These are phyloP conservation scores for Amphicarpaea edgeworthii DNA, from an alignment of 306 rosid species.

Conservation along the genomic window DNA sequence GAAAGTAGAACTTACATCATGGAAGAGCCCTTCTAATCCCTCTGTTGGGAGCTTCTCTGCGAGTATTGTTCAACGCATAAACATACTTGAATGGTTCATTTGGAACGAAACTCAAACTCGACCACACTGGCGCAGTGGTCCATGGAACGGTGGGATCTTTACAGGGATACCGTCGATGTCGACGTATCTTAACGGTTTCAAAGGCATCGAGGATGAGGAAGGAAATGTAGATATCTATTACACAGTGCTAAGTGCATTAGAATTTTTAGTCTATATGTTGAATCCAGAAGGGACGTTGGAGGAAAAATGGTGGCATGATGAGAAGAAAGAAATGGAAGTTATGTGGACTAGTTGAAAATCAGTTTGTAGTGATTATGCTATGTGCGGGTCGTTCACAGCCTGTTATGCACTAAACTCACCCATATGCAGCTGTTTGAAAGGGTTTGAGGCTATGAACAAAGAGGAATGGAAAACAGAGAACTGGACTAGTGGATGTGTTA, in stretches of 20 bases:
- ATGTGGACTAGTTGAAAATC: neutral
- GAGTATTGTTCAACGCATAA: neutral
- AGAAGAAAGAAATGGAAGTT: neutral
- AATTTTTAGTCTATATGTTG: neutral
- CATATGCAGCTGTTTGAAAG: slow-evolving; percentile 56
- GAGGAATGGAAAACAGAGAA: slow-evolving; percentile 49
- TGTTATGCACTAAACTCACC: slow-evolving; percentile 38
- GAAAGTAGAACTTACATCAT: slow-evolving; percentile 30
- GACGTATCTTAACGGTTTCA: slow-evolving; percentile 16
- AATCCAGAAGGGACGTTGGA: slow-evolving; percentile 40
- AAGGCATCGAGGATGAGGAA: neutral
- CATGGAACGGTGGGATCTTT: slow-evolving; percentile 51
- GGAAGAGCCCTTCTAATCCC: slow-evolving; percentile 49
- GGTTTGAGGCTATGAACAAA: slow-evolving; percentile 45
- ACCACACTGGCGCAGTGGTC: slow-evolving; percentile 53
- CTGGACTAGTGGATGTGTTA: slow-evolving; percentile 59
- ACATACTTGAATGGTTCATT: slow-evolving; percentile 17
- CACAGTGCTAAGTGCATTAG: neutral
- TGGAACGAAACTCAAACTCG: slow-evolving; percentile 34
- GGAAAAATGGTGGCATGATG: neutral
- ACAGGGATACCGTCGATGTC: slow-evolving; percentile 20
- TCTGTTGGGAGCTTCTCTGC: slow-evolving; percentile 36
- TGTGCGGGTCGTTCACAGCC: slow-evolving; percentile 54
- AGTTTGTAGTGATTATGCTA: slow-evolving; percentile 48
- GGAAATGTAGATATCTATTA: neutral